These are phyloP conservation scores for Paraglomus occultum DNA, from an alignment of 192 early-diverging fungal species.

Conservation along the genomic window DNA sequence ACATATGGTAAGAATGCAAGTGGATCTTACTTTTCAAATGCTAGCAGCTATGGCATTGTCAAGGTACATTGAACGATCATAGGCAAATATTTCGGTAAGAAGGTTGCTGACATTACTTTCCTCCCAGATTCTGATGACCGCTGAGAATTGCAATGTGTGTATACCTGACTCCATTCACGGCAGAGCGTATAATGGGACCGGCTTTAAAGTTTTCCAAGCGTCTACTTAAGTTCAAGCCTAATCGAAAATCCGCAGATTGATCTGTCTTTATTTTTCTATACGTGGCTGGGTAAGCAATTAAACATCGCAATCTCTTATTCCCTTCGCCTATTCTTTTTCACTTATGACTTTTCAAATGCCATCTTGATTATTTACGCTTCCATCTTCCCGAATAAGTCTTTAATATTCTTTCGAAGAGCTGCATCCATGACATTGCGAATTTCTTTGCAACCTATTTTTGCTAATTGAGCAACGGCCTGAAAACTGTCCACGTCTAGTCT, in stretches of 20 bases:
- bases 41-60: constrained; percentile 76
- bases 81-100: neutral
- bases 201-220: constrained; percentile 36
- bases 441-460: constrained; percentile 67
- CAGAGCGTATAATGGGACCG: constrained; percentile 50
- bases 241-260: too few species aligned
- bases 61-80: constrained; percentile 53
- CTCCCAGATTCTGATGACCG: constrained; percentile 57
- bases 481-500: constrained; percentile 82
- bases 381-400: constrained; percentile 45
- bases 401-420: constrained; percentile 51
- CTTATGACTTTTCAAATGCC: too few species aligned
- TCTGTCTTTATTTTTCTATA: too few species aligned
- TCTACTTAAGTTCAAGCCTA: too few species aligned
- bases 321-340: too few species aligned
- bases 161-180: constrained; percentile 57
- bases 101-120: neutral
- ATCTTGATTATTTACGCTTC: neutral
- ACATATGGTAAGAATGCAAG: too few species aligned
- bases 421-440: constrained; percentile 61
- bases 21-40: too few species aligned
- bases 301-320: too few species aligned
- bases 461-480: constrained; percentile 60
- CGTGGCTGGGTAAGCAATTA: too few species aligned
- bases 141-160: constrained; percentile 57